Evolutionary conservation across 352 stramenopile species (phyloP), one percentile per base, ranked within the genome.

Genomic region (Blastocystis hominis): DNA sequence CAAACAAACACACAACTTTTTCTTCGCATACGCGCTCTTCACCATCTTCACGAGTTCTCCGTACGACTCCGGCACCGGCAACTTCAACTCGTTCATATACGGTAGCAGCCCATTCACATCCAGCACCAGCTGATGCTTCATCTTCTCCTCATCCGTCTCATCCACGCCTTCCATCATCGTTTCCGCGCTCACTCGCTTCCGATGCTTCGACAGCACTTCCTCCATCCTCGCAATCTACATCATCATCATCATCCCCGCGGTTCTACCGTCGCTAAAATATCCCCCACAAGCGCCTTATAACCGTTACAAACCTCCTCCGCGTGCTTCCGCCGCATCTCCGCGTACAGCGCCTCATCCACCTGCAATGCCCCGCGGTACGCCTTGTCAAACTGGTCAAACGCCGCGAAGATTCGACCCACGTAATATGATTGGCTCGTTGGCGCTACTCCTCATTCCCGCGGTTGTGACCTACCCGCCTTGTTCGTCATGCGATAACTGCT

Each of bases 401-500:
- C 20, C 3, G 59, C 66, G 5, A 84, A 53, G 20, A 84, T 66
- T 7, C 72, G 36, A 13, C 47, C 30, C 24, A 84, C 72, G 38
- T 84, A 84, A 44, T 66, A 84, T 6, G 72, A 84, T 3, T 50
- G 72, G 1, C 24, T 44, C 0, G 47, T 84, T 1, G 72, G 72
- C 13, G 72, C 72, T 84, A 69, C 36, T 6, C 17, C 2, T 84
- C 38, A 84, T 38, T 10, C 17, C n/a, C 7, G 2, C 40, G 7
- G 20, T 15, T 20, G 40, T 53, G 5, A 15, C 70, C 0, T 46
- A 84, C 72, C 13, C 2, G 72, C 44, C 56, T 84, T 84, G 56
- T 84, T 84, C 24, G 72, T 84, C 72, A 84, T 84, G n/a, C 72
- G 46, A 66, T 84, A 84, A 61, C 72, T 84, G 56, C 72, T 84